Percentiles rank a stretch among this genome's conserved stretches.
Conservation (phyloP, 257 asterid species). For the Ocimum tenuiflorum region DNA sequence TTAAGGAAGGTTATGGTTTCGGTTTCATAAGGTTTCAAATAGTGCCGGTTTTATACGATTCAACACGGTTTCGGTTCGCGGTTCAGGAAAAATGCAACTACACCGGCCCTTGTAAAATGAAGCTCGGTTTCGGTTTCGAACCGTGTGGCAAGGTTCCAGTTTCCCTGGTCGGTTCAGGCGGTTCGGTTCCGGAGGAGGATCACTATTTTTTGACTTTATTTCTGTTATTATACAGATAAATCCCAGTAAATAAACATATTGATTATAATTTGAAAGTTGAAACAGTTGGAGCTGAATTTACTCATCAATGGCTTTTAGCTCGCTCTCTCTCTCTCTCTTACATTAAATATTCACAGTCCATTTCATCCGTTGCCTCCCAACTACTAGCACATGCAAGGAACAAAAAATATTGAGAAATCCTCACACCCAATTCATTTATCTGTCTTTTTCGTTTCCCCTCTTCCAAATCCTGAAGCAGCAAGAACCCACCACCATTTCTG, state of each 20-base stretch:
- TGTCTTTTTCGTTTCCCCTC: background rate
- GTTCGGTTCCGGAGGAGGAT: too few species aligned
- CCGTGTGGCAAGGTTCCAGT: too few species aligned
- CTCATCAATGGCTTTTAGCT: slow-evolving; percentile 3
- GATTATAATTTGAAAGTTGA: background rate
- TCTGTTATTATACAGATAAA: too few species aligned
- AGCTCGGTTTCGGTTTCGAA: too few species aligned
- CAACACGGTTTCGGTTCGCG: too few species aligned
- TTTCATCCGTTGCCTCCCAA: background rate
- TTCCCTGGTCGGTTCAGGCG: too few species aligned
- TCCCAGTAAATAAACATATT: background rate
- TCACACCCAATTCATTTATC: background rate
- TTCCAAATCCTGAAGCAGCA: background rate
- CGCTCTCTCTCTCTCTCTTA: background rate
- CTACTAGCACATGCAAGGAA: background rate
- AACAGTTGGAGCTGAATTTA: background rate
- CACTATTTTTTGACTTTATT: too few species aligned
- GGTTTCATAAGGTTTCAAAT: too few species aligned
- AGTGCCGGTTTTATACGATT: too few species aligned
- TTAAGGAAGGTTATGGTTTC: too few species aligned
- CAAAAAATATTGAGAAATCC: background rate
- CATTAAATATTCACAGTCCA: background rate
- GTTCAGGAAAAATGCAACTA: too few species aligned
- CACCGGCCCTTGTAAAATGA: too few species aligned
- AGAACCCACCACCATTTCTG: background rate